Evolutionary conservation across 257 asterid genomes (phyloP).

Genomic region (Forsythia suspensa): DNA sequence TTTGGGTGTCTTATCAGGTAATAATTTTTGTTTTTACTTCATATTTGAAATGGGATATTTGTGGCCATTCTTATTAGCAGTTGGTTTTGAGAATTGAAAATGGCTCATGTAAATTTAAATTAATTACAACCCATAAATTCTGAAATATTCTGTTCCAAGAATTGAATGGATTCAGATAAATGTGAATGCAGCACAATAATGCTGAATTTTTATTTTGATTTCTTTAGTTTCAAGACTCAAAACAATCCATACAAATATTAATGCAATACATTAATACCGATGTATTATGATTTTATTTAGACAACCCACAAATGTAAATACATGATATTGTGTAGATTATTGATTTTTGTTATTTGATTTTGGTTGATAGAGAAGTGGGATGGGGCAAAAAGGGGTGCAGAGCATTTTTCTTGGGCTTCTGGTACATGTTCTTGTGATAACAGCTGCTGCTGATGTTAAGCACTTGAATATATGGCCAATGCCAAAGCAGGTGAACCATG

Average conservation of each 20-base stretch:
- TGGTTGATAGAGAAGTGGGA: slow-evolving; percentile 33
- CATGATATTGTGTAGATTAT: neutral
- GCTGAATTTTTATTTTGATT: neutral
- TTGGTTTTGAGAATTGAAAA: neutral
- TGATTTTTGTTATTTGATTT: slow-evolving; percentile 14
- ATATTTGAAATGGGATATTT: neutral
- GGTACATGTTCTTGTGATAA: slow-evolving; percentile 30
- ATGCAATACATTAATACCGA: too few relatives aligned
- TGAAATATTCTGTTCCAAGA: neutral
- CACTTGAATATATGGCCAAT: slow-evolving; percentile 82
- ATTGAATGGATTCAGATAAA: neutral
- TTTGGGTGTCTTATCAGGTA: neutral
- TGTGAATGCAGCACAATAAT: neutral
- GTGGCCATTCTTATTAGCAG: slow-evolving; percentile 18
- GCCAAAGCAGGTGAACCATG: slow-evolving; percentile 75
- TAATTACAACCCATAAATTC: neutral
- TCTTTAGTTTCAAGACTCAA: neutral
- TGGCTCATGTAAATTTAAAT: neutral
- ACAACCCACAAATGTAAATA: slow-evolving; percentile 6
- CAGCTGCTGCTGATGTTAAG: slow-evolving; percentile 43
- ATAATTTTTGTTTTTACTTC: neutral
- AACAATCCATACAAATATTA: neutral
- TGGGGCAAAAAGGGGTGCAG: slow-evolving; percentile 31
- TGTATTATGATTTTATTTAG: neutral
- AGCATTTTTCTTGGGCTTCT: slow-evolving; percentile 33